phyloP scores from a whole-genome alignment of 331 rosid species.

The Malus hybrid region DNA sequence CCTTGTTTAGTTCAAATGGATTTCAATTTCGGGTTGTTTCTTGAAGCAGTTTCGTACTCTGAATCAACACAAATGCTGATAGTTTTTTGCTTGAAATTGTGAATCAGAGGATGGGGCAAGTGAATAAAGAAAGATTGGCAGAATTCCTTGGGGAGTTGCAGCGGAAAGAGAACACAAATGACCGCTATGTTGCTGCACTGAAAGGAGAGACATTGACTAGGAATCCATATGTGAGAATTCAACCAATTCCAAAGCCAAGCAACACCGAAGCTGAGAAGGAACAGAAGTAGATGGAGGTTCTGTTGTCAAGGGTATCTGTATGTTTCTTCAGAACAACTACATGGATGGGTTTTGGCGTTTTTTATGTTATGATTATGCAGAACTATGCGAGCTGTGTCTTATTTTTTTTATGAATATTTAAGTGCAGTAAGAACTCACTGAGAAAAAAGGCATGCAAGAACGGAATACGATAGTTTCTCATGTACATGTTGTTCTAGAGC shows the following conservation, averaged over 20 bases:
- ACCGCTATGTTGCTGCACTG: constrained; percentile 86
- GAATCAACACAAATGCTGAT: neutral
- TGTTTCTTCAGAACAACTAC: neutral
- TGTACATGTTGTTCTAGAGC: no score
- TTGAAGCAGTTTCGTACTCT: neutral
- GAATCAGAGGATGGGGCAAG: constrained; percentile 81
- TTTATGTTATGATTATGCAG: neutral
- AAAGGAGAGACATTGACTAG: constrained; percentile 81
- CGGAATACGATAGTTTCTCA: no score
- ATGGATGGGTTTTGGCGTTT: neutral
- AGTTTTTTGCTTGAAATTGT: constrained; percentile 1
- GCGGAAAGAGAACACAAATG: constrained; percentile 84
- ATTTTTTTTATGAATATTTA: neutral
- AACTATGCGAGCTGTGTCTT: neutral
- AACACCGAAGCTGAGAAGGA: constrained; percentile 20
- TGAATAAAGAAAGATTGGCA: constrained; percentile 72
- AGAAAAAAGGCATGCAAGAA: no score
- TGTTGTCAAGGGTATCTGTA: neutral
- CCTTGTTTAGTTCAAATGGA: neutral
- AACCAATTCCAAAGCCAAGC: constrained; percentile 50
- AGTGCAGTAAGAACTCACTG: neutral
- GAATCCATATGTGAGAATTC: constrained; percentile 84
- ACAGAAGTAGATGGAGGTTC: constrained; percentile 32
- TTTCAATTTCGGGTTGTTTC: constrained; percentile 5
- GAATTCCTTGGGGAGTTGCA: constrained; percentile 89